Conservation (phyloP, 2,329 filamentous ascomycete species). For the Chrysoporthe puriensis region DNA sequence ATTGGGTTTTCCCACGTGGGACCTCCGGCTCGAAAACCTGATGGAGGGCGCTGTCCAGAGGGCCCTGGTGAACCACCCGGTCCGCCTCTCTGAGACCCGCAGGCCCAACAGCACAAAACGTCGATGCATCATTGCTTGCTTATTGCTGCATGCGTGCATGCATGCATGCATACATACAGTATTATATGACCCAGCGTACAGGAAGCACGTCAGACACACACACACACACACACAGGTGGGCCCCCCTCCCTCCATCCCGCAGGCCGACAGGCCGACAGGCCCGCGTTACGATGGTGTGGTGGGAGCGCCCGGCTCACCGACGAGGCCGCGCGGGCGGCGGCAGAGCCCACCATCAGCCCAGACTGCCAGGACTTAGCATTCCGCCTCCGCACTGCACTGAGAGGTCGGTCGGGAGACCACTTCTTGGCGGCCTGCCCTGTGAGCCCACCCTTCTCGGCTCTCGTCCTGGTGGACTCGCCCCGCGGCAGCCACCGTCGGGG, state of each 20-base stretch:
- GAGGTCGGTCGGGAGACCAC: background rate
- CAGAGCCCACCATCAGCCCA: background rate
- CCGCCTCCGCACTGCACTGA: background rate
- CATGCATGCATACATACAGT: background rate
- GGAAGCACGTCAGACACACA: conserved; percentile 4
- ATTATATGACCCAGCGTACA: background rate
- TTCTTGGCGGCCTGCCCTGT: background rate
- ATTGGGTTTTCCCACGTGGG: conserved; percentile 6
- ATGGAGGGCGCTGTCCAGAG: no score
- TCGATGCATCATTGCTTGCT: background rate
- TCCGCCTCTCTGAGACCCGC: no score
- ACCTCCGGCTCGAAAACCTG: background rate
- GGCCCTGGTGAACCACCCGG: no score
- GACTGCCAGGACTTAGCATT: background rate
- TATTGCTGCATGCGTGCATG: conserved; percentile 1
- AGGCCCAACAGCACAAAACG: background rate
- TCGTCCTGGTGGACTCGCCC: background rate
- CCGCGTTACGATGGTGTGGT: background rate
- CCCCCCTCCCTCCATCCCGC: background rate
- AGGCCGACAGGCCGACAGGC: background rate
- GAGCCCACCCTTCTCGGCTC: background rate
- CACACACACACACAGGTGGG: background rate
- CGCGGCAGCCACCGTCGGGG: background rate
- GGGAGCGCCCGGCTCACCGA: background rate
- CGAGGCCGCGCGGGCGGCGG: background rate